phyloP scores from a whole-genome alignment of 192 early-diverging fungal species.

The Tieghemiomyces parasiticus region DNA sequence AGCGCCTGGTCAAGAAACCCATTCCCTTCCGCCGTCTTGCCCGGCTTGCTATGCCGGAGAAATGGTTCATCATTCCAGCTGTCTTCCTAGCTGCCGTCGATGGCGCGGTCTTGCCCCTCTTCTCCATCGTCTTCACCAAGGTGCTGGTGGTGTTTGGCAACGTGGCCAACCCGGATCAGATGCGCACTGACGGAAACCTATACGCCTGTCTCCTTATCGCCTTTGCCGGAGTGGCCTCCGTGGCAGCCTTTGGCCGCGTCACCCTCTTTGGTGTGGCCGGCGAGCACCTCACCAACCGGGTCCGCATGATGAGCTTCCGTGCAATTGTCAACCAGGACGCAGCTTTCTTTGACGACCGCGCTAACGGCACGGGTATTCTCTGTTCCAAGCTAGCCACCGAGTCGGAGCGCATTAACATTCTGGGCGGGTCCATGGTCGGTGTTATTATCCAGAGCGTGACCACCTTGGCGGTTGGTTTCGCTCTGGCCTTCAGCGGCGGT shows the following conservation, averaged over 20 bases:
- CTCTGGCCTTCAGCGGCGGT: constrained; percentile 51
- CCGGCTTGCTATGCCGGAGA: constrained; percentile 24
- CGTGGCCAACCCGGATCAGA: constrained; percentile 15
- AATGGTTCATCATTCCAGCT: constrained; percentile 32
- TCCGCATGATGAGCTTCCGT: constrained; percentile 49
- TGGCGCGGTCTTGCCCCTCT: constrained; percentile 64
- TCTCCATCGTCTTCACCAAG: constrained; percentile 49
- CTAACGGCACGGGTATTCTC: constrained; percentile 65
- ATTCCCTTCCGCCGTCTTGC: constrained; percentile 19
- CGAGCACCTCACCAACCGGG: constrained; percentile 50
- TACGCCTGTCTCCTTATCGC: constrained; percentile 40
- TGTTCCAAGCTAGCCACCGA: constrained; percentile 69
- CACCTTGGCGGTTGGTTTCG: constrained; percentile 22
- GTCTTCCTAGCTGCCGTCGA: constrained; percentile 40
- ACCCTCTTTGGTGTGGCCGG: constrained; percentile 46
- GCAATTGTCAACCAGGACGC: constrained; percentile 74
- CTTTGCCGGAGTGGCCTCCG: constrained; percentile 41
- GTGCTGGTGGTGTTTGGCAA: constrained; percentile 22
- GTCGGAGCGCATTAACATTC: constrained; percentile 41
- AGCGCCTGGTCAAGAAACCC: no score
- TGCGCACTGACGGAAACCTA: constrained; percentile 24
- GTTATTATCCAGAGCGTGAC: constrained; percentile 17
- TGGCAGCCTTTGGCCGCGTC: constrained; percentile 36
- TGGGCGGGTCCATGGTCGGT: constrained; percentile 24
- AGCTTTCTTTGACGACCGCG: constrained; percentile 68